Evolutionary conservation across 164 flowering plant genomes (phyloP).

Genomic region (Echeveria elegans): DNA sequence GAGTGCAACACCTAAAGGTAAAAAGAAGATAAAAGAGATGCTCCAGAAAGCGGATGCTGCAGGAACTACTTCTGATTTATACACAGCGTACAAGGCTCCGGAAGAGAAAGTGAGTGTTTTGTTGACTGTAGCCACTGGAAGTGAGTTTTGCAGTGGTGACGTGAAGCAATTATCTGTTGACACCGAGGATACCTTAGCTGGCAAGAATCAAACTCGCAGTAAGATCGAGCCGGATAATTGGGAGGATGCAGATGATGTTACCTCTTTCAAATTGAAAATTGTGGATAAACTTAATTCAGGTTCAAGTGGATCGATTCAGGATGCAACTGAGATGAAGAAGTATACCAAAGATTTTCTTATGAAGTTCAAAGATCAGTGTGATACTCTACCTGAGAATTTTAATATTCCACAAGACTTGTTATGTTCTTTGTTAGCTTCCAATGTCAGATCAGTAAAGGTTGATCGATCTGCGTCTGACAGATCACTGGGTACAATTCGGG

Average conservation of each 20-base stretch:
- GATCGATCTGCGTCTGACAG: constrained; percentile 32
- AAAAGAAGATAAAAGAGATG: constrained; percentile 58
- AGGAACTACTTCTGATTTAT: constrained; percentile 70
- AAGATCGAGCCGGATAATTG: constrained; percentile 1
- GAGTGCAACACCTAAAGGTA: constrained; percentile 26
- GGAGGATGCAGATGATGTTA: constrained; percentile 4
- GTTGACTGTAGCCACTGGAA: constrained; percentile 15
- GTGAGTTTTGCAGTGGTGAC: neutral
- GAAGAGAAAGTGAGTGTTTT: constrained; percentile 55
- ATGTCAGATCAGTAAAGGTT: neutral
- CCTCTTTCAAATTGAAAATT: neutral
- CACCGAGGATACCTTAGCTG: neutral
- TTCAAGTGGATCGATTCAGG: neutral
- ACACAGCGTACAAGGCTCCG: constrained; percentile 80
- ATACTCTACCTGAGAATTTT: neutral
- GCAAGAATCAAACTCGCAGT: neutral
- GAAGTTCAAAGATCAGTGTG: neutral
- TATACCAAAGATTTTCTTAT: neutral
- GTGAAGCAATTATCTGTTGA: neutral
- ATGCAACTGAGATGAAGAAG: neutral
- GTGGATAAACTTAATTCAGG: neutral
- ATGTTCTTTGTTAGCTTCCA: neutral
- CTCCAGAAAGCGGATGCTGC: constrained; percentile 84
- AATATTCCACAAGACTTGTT: neutral
- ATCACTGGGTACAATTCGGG: neutral